Percentiles rank a stretch among this genome's conserved stretches.
phyloP scores from a whole-genome alignment of 2,329 filamentous ascomycete genomes.

The Thermothelomyces thermophilus region DNA sequence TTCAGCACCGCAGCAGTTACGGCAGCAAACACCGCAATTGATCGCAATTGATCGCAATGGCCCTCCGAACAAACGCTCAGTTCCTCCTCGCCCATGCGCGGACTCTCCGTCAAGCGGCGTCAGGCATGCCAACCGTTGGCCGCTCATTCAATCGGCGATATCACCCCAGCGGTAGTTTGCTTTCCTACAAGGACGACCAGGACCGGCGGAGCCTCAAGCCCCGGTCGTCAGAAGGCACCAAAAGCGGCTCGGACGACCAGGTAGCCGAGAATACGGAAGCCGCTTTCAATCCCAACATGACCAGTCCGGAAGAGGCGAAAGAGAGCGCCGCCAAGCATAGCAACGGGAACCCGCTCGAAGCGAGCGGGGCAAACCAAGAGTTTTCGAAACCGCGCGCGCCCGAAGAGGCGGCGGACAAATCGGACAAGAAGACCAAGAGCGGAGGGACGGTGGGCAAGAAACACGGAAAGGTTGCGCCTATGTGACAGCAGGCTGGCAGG shows the following conservation, averaged over 20 bases:
- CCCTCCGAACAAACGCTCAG: constrained; percentile 7
- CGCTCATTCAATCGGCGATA: constrained; percentile 25
- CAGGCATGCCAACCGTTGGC: constrained; percentile 1
- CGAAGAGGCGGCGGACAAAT: constrained; percentile 29
- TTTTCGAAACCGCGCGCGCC: constrained; percentile 34
- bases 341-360: constrained; percentile 33
- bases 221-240: constrained; percentile 58
- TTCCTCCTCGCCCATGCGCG: not conserved
- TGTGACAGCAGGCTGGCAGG: constrained; percentile 7
- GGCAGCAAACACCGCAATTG: too few species aligned
- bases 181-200: constrained; percentile 45
- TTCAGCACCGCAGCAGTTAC: too few species aligned
- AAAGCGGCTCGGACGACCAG: constrained; percentile 59
- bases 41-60: constrained; percentile 1
- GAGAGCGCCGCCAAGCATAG: constrained; percentile 32
- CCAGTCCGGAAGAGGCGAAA: constrained; percentile 57
- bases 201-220: constrained; percentile 60
- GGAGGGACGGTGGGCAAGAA: constrained; percentile 23
- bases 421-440: constrained; percentile 31
- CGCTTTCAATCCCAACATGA: constrained; percentile 64
- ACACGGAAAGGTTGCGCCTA: constrained; percentile 22
- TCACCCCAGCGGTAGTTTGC: constrained; percentile 28
- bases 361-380: constrained; percentile 40
- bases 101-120: not conserved
- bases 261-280: constrained; percentile 49